Evolutionary conservation across 2,329 filamentous ascomycete genomes (phyloP), one percentile per base, ranked within the genome.

Genomic region (Aciculosporium take): DNA sequence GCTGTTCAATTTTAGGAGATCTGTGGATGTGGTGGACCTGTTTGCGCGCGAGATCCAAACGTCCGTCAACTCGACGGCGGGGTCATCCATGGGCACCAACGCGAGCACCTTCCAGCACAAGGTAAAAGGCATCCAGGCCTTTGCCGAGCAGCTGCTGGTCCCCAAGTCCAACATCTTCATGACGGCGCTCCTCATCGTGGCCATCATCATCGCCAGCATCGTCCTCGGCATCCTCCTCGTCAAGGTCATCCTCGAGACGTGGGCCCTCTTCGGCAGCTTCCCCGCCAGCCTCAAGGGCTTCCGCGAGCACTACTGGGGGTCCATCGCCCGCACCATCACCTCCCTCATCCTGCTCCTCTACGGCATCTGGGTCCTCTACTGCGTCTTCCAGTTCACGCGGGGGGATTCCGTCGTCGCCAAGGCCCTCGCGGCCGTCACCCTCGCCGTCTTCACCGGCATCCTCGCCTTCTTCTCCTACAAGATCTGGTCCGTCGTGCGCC

Each of bases 391-490:
- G 57, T 94, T 96, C 62, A 91, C 82, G 1, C 74, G 80, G 32
- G 88, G 89, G 45, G 91, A 96, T 61, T 96, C 89, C 0, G 95
- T 88, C 88, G 86, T 82, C 7, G 88, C 87, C 35, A 91, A 93
- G 60, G 51, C 73, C 0, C 76, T 96, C 21, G 91, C 91, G 13
- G 89, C 71, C 45, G 65, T 94, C 15, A 94, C 87, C 0, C 72
- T 96, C 2, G 76, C 61, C 2, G 54, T 88, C 4, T 96, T 96
- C 57, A 95, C 89, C 0, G 76, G 62, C 13, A 61, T 95, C 29
- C 67, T 98, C n/a, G 72, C 57, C 6, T 93, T 84, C 63, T 96
- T 95, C 61, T 79, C 76, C 1, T 86, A 75, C 66, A 84, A 80
- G 56, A 95, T 98, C 52, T 88, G 79, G 69, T 68, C 66, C 49